Base-by-base conservation (phyloP, 352 stramenopile genomes). In the Pythium phragmiticola region DNA sequence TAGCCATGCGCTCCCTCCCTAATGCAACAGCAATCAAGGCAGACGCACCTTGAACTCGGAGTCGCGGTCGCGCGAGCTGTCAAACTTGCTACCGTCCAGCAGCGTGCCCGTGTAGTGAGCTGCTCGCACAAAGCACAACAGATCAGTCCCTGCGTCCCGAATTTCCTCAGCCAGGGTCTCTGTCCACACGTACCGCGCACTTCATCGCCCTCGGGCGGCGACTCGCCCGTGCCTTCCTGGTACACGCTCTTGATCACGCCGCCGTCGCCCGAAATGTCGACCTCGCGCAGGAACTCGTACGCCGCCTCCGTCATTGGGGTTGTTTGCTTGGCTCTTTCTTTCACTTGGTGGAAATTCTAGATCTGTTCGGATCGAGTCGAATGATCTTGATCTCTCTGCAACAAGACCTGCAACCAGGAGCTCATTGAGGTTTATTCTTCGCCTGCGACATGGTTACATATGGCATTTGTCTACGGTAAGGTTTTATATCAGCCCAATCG, bases 81-180 rank as follows among this genome's bases (percentile, higher is more conserved):
- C 96, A 69, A 99, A 99, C 76, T 98, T 97, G 12, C 81, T 84
- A 48, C 96, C 96, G 68, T 98, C 92, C 57, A 98, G 77, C 48
- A 98, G 69, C 58, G 93, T 98, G 19, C 95, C 96, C 33, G 94
- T 98, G 86, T 98, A 98, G 72, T 98, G 95, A 23, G 93, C 92
- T 92, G 70, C 17, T 28, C 26, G 12, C 11, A 39, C 34, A 39
- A 36, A 13, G 17, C 48, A 21, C 28, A 16, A 39, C 26, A 8
- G 7, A n/a, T 41, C 23, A 34, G 48, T 54, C 8, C 8, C 19
- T 11, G n/a, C 6, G n/a, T 13, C 34, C 7, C 34, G 49, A 4
- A 33, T 6, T n/a, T n/a, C 26, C 16, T 26, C 45, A 7, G 16
- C 28, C 45, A 50, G 14, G n/a, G 26, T 50, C 7, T 30, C 7